Evolutionary conservation across 345 rosid genomes (phyloP), one percentile per base, ranked within the genome.

Genomic region (Hirschfeldia incana): DNA sequence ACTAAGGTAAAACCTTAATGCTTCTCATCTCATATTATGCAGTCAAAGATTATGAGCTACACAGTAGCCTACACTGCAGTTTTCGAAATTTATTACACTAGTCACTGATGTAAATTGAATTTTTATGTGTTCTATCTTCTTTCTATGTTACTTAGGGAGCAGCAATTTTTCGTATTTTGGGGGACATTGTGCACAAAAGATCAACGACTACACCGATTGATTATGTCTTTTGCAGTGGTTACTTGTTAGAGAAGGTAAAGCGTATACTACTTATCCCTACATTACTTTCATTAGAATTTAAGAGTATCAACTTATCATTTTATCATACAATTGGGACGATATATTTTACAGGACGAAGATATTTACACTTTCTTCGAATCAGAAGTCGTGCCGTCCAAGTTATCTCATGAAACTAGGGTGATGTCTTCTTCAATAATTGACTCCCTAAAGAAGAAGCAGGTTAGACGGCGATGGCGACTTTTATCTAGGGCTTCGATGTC

Each of bases 341-440:
- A 51, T 49, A 51, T n/a, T n/a, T 51, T 51, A 5, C 82, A 94
- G 97, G 98, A 92, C 74, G 94, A 92, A 90, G 98, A 92, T 66
- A 90, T 92, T 46, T 91, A 92, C 80, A 81, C 92, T 4, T 92
- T 94, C 83, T 92, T 94, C 32, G 98, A 94, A 87, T 94, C 94
- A 9, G 95, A 76, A 28, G 8, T 13, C 68, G n/a, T 68, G 74
- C 26, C 51, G 0, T 5, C 74, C 62, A 59, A 59, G 74, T 68
- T 60, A 60, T 32, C 74, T 67, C 15, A 17, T 58, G 79, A 59
- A 59, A 12, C 67, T 3, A 8, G 88, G 83, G 69, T 73, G 78
- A 30, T 82, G 84, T 16, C 77, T 87, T 8, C 70, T 11, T 46
- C 55, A 4, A 46, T 5, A 12, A 10, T 6, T 44, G n/a, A 44